A percentile compares a stretch with the other conserved stretches of the same genome.
Evolutionary conservation across 805 yeast genomes (phyloP).

Genomic region (Vanderwaltozyma tropicalis): DNA sequence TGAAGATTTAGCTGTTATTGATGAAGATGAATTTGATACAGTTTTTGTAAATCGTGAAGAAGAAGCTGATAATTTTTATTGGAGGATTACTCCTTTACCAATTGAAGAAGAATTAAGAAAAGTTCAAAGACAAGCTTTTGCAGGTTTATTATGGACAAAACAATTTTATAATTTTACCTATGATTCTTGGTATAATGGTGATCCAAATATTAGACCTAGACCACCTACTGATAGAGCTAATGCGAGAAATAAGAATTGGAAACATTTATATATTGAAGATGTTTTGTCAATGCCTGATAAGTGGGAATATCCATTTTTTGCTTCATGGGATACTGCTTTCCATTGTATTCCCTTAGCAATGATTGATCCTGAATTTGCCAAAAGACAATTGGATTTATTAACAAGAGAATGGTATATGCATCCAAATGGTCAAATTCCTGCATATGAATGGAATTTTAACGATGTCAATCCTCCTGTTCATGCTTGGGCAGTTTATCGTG

Average conservation of each 20-base stretch:
- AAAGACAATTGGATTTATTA: conserved; percentile 72
- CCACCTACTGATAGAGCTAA: conserved; percentile 75
- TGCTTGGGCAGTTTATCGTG: conserved; percentile 89
- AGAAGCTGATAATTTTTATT: conserved; percentile 89
- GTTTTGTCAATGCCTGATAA: conserved; percentile 84
- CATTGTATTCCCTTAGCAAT: conserved; percentile 88
- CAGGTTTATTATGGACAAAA: conserved; percentile 89
- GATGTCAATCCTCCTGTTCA: conserved; percentile 98
- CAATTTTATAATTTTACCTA: conserved; percentile 83
- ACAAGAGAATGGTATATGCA: conserved; percentile 97
- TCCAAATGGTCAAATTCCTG: conserved; percentile 95
- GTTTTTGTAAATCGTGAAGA: conserved; percentile 60
- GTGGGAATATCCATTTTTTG: conserved; percentile 94
- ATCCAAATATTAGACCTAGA: conserved; percentile 60
- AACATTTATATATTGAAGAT: conserved; percentile 79
- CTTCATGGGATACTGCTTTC: conserved; percentile 96
- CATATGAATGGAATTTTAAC: conserved; percentile 91
- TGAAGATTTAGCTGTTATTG: conserved; percentile 36
- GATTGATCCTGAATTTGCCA: conserved; percentile 89
- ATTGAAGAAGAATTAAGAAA: conserved; percentile 67
- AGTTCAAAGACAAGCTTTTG: conserved; percentile 88
- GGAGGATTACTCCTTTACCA: conserved; percentile 80
- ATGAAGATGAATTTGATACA: conserved; percentile 65
- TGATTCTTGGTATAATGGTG: conserved; percentile 81
- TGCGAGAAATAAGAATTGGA: conserved; percentile 86